These are phyloP conservation scores for Ustilago cynodontis DNA, from an alignment of 1,284 basidiomycete genomes.

Conservation along the genomic window DNA sequence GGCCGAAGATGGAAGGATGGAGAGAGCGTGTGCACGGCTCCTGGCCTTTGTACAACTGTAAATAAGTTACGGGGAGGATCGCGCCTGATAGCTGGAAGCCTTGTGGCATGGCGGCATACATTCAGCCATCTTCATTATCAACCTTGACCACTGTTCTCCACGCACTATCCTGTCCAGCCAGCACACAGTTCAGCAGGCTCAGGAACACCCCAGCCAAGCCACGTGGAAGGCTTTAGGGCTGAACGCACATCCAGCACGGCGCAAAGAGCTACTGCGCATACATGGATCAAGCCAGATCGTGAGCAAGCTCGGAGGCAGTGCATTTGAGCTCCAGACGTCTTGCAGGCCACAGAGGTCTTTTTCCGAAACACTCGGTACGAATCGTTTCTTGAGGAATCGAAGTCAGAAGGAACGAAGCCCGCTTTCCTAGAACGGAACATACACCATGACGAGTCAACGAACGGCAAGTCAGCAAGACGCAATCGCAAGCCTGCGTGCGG, in stretches of 20 bases:
- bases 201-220: neutral
- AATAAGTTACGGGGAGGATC: conserved; percentile 12
- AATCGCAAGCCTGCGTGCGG: conserved; percentile 34
- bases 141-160: neutral
- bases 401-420: neutral
- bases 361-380: no score
- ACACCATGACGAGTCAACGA: conserved; percentile 29
- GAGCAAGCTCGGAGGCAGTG: no score
- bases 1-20: neutral
- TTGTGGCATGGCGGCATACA: neutral
- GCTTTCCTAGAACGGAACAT: neutral
- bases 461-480: conserved; percentile 43
- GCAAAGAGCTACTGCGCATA: neutral
- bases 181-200: no score
- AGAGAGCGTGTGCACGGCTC: conserved; percentile 13
- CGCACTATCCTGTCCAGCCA: neutral
- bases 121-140: neutral
- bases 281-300: neutral
- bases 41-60: neutral
- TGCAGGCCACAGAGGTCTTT: no score
- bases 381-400: no score
- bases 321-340: no score
- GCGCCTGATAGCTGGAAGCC: neutral
- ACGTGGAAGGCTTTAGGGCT: no score
- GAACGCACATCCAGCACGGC: neutral